Base-by-base conservation (phyloP, 495 filamentous ascomycete species). In the Friedmanniomyces endolithicus region DNA sequence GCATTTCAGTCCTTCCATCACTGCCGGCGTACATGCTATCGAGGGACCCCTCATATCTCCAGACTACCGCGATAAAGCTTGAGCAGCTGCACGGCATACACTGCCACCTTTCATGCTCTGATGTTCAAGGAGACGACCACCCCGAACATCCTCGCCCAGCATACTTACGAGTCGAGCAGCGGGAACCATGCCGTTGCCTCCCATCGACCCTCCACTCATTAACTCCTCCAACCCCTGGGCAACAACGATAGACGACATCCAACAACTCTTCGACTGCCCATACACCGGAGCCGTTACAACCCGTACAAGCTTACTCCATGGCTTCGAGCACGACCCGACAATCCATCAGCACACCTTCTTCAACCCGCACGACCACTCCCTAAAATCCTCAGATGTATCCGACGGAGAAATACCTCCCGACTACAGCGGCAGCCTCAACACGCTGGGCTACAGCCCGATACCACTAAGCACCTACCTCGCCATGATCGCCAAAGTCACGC, bases 161-260 rank as follows among this genome's bases (percentile, higher is more conserved):
- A n/a, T n/a, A n/a, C n/a, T n/a, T n/a, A n/a, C n/a, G n/a, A n/a
- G n/a, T n/a, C n/a, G n/a, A n/a, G n/a, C n/a, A n/a, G n/a, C 27
- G 9, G 27, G 27, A 41, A 48, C 44, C 16, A 59, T 59, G 55
- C 47, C 50, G 1, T 45, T 63, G 25, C 60, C 60, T 6, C 14
- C 56, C 16, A 79, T 88, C 61, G 29, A 67, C 29, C 84, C 83
- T 4, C 83, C 84, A 0, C 74, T 88, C 27, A 65, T 87, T 61
- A 88, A 88, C 67, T 80, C 83, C 1, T 74, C 84, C 22, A 79
- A 74, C 51, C 82, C 83, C 4, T 86, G 84, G 83, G 83, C 83
- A 12, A 84, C 79, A 0, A 78, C 75, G 6, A 56, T 68, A 11
- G 73, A 72, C 7, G 78, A 87, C 54, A 71, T 88, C 6, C 46